Evolutionary conservation across 108 stramenopile species (phyloP).

Genomic region (Epithemia pelagica): DNA sequence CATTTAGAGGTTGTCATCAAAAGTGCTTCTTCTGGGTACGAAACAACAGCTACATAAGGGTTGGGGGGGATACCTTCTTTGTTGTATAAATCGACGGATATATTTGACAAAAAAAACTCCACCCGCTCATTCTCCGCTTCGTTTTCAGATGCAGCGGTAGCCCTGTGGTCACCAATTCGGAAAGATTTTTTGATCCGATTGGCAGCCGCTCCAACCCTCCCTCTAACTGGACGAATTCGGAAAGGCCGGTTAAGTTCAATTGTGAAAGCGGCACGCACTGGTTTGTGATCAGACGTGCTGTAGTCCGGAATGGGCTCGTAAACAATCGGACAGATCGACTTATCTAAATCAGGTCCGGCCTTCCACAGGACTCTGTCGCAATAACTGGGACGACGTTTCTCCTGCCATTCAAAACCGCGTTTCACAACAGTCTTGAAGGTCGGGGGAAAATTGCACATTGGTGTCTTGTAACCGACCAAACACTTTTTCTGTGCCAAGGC

Average conservation of each 20-base stretch:
- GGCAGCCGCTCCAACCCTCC: background rate
- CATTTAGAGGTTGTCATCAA: slow-evolving; percentile 4
- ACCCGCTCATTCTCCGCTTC: slow-evolving; percentile 4
- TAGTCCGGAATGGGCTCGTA: slow-evolving; percentile 62
- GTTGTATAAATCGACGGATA: slow-evolving; percentile 13
- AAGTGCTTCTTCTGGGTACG: slow-evolving; percentile 21
- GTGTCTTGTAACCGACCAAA: slow-evolving; percentile 46
- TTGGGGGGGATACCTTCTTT: slow-evolving; percentile 16
- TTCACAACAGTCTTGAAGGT: slow-evolving; percentile 70
- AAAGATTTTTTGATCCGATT: slow-evolving; percentile 1
- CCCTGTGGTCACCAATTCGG: background rate
- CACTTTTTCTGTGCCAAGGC: slow-evolving; percentile 43
- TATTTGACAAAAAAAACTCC: slow-evolving; percentile 32
- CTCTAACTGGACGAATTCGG: background rate
- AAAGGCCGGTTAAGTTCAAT: slow-evolving; percentile 23
- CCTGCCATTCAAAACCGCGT: slow-evolving; percentile 52
- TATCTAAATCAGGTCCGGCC: slow-evolving; percentile 37
- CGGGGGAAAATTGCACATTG: slow-evolving; percentile 59
- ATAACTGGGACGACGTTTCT: slow-evolving; percentile 68
- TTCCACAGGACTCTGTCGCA: slow-evolving; percentile 80
- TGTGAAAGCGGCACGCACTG: slow-evolving; percentile 56
- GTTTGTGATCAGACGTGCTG: slow-evolving; percentile 76
- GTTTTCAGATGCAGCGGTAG: background rate
- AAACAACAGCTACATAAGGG: slow-evolving; percentile 29
- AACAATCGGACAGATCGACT: slow-evolving; percentile 28